Evolutionary conservation across 2,329 filamentous ascomycete species (phyloP), one percentile per base, ranked within the genome.

Genomic region (Penicillium sp.): DNA sequence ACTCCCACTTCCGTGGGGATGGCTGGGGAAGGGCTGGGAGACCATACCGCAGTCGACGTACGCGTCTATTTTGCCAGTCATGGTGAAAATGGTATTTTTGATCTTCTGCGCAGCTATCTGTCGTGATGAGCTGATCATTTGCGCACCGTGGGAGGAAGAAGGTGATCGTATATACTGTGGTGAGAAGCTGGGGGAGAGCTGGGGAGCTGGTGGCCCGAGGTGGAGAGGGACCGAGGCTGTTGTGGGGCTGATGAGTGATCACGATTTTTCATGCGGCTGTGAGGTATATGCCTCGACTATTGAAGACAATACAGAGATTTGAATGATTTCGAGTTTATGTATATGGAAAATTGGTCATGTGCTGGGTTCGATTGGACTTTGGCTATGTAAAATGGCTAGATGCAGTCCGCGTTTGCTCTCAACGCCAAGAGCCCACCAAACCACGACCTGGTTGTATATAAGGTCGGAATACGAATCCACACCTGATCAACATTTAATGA

Each of bases 231-330:
- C 65, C 65, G 65, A 67, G 65, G 67, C 58, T 58, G 52, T 65
- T 55, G 59, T 66, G 48, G 59, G 38, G 50, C 48, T 69, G 65
- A 68, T 69, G 62, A 67, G 61, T 69, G 61, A 69, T 69, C 67
- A 65, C 5, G 41, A 54, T 54, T 52, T 54, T 41, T 15, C 6
- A n/a, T 17, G 10, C 51, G 51, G 38, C 25, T 50, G 15, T 12
- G 43, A 31, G 12, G 14, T 17, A 17, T 28, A 15, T 8, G 28
- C 28, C 28, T 31, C 28, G 6, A 31, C 28, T 31, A 8, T 31
- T 31, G 28, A 8, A 31, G 28, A 31, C 1, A 10, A 31, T 31
- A 31, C 6, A 31, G 28, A 7, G 28, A 8, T 31, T 31, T 31
- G 28, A 31, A 31, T 8, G 28, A 31, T 31, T 6, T 6, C 28